These are phyloP conservation scores for Endocalyx cinctus DNA, from an alignment of 2,329 filamentous ascomycete species.

Conservation along the genomic window DNA sequence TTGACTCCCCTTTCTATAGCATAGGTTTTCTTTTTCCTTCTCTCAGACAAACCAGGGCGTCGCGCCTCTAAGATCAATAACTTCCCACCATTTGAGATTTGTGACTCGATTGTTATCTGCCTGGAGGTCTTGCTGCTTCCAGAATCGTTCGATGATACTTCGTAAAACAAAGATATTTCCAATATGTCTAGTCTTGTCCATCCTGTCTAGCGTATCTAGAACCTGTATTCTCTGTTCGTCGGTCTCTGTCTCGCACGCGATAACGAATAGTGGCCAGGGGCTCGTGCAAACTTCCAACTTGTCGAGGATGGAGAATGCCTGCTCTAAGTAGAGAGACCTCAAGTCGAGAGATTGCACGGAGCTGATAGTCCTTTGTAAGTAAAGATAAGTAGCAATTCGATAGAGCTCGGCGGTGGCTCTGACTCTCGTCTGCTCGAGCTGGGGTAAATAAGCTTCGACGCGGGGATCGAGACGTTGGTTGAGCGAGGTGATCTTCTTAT, in stretches of 20 bases:
- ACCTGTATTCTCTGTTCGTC: slow-evolving; percentile 38
- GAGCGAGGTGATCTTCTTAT: slow-evolving; percentile 21
- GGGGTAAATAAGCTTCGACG: slow-evolving; percentile 23
- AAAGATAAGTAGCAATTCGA: slow-evolving; percentile 42
- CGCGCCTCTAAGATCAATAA: slow-evolving; percentile 28
- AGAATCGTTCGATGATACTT: slow-evolving; percentile 38
- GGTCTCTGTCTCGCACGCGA: slow-evolving; percentile 38
- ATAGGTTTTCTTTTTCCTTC: too few relatives aligned
- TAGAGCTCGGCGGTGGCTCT: slow-evolving; percentile 46
- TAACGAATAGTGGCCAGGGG: slow-evolving; percentile 44
- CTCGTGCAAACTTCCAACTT: slow-evolving; percentile 39
- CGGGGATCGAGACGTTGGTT: slow-evolving; percentile 23
- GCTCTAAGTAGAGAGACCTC: slow-evolving; percentile 25
- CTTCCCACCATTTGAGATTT: slow-evolving; percentile 34
- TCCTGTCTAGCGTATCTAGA: slow-evolving; percentile 35
- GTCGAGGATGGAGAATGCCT: slow-evolving; percentile 31
- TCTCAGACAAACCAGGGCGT: slow-evolving; percentile 32
- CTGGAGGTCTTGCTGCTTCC: slow-evolving; percentile 40
- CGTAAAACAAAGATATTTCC: slow-evolving; percentile 41
- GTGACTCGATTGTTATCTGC: slow-evolving; percentile 24
- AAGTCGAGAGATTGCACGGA: slow-evolving; percentile 20
- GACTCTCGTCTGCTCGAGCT: slow-evolving; percentile 24
- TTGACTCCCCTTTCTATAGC: too few relatives aligned
- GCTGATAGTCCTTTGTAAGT: slow-evolving; percentile 28
- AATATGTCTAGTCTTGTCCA: slow-evolving; percentile 38